Evolutionary conservation across 1,139 yeast genomes (phyloP).

Genomic region (Taphrina sp.): DNA sequence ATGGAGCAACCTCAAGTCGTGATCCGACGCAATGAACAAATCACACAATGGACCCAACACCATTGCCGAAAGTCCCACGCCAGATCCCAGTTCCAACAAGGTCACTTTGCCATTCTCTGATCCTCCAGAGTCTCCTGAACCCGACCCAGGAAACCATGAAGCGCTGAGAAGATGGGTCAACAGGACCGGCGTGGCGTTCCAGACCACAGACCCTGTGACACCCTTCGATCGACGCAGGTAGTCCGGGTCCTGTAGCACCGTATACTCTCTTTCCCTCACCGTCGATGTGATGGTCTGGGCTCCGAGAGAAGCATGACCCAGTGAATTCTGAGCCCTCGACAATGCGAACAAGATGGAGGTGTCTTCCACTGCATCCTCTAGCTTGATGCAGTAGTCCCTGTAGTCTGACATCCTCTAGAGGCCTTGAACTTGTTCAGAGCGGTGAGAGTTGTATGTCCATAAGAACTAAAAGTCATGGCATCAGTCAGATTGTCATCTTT

Average conservation of each 20-base stretch:
- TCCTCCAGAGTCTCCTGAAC: too few species aligned
- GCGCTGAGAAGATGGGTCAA: background rate
- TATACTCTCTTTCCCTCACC: conserved; percentile 3
- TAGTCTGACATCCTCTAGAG: too few species aligned
- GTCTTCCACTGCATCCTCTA: conserved; percentile 19
- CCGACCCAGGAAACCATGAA: background rate
- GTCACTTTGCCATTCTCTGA: background rate
- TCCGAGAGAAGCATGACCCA: conserved; percentile 20
- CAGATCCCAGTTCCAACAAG: conserved; percentile 20
- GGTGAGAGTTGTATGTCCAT: too few species aligned
- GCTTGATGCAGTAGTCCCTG: too few species aligned
- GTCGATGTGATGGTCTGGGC: conserved; percentile 1
- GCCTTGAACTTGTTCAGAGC: too few species aligned
- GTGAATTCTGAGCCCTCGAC: background rate
- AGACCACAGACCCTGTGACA: conserved; percentile 27
- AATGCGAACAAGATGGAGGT: conserved; percentile 26
- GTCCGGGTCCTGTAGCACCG: conserved; percentile 21
- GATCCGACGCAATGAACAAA: conserved; percentile 18
- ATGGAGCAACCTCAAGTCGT: conserved; percentile 5
- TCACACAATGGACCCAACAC: conserved; percentile 10
- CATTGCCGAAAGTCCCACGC: conserved; percentile 11
- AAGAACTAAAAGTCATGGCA: too few species aligned
- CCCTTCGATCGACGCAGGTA: conserved; percentile 11
- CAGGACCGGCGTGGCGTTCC: conserved; percentile 23
- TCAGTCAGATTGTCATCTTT: too few species aligned